Conservation (phyloP, 2,329 filamentous ascomycete species). For the Talaromyces atroroseus region DNA sequence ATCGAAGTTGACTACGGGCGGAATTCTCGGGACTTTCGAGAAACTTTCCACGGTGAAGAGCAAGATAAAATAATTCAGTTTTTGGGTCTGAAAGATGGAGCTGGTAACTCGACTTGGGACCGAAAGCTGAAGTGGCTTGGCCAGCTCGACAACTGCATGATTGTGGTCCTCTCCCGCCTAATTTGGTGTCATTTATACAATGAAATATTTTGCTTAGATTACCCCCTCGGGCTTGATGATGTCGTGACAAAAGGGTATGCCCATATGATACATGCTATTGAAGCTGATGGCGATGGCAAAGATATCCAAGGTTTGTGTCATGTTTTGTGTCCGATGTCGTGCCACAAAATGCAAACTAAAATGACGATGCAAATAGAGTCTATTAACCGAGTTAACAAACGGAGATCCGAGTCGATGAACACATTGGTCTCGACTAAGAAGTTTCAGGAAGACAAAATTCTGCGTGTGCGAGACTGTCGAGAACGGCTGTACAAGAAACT, state of each 20-base stretch:
- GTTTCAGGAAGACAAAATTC: neutral
- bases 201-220: neutral
- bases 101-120: neutral
- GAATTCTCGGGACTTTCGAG: neutral
- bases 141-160: neutral
- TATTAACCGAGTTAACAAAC: neutral
- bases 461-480: neutral
- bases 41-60: neutral
- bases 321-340: neutral
- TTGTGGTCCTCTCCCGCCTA: neutral
- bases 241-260: neutral
- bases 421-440: neutral
- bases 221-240: neutral
- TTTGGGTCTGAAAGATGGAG: neutral
- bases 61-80: neutral
- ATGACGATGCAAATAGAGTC: neutral
- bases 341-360: neutral
- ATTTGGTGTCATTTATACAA: neutral
- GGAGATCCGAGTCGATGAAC: neutral
- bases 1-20: neutral
- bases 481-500: neutral
- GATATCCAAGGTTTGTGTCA: neutral
- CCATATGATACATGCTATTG: neutral
- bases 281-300: neutral
- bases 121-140: neutral